phyloP scores from a whole-genome alignment of 805 yeast genomes.

The Starmerella potacharoeniae region DNA sequence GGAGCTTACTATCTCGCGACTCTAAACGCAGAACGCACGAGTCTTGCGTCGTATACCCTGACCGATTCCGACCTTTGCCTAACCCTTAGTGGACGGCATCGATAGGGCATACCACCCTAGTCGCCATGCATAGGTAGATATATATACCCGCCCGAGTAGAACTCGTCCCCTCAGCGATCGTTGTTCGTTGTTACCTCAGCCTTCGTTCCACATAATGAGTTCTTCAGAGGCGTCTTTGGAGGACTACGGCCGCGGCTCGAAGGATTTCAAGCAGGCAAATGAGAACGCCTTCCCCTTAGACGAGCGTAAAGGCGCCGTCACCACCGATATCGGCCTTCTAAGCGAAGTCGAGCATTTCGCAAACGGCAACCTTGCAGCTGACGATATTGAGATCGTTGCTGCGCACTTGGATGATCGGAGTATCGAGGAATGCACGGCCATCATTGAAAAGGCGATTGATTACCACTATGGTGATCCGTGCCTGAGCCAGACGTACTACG shows the following conservation, averaged over 20 bases:
- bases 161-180: neutral
- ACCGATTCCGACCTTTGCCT: neutral
- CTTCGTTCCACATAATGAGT: neutral
- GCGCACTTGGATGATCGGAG: slow-evolving; percentile 23
- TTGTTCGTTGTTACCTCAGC: neutral
- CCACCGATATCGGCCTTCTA: neutral
- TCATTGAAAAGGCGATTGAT: slow-evolving; percentile 32
- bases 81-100: neutral
- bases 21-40: neutral
- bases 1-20: neutral
- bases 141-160: neutral
- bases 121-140: neutral
- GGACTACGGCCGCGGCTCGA: neutral
- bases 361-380: slow-evolving; percentile 24
- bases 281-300: neutral
- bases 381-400: slow-evolving; percentile 14
- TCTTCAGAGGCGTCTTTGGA: neutral
- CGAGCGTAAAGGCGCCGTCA: neutral
- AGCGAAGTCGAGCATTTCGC: slow-evolving; percentile 23
- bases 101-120: neutral
- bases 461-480: slow-evolving; percentile 41
- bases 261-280: neutral
- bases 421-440: slow-evolving; percentile 32
- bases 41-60: neutral
- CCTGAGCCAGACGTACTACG: slow-evolving; percentile 33